Base-by-base conservation (phyloP, 768 basidiomycete species). In the Tylopilus sp. region DNA sequence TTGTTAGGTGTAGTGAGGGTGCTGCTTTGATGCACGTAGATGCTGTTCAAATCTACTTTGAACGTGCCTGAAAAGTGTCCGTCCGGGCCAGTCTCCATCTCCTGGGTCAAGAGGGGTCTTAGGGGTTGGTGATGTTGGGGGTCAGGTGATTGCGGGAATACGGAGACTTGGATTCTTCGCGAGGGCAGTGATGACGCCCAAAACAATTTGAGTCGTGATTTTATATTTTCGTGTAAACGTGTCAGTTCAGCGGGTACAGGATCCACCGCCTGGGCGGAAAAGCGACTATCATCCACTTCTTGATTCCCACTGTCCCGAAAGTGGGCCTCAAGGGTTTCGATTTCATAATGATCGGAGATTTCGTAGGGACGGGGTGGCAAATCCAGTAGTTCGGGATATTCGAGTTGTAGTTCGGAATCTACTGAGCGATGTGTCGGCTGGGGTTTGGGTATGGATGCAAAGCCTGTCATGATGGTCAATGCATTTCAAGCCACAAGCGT, bases 31-130 rank as follows among this genome's bases (percentile, higher is more conserved):
- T 91, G 85, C 3, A 74, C 71, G 61, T 79, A 82, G 41, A 94
- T 70, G 13, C 76, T 74, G 45, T 88, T 82, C 89, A 89, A 94
- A 9, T 77, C 72, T 10, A 96, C 74, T 1, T 62, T 69, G 55
- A 93, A 76, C 12, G 75, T 80, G 1, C 76, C 72, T 54, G 84
- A 78, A 72, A 96, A 95, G 50, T 84, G 80, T 1, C 93, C 93
- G 56, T 92, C 86, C 0, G 78, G 62, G 11, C 71, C 76, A 0
- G 91, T 93, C 12, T 67, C 42, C n/a, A 86, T 71, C 22, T 83
- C 78, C 44, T 70, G 64, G 1, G 69, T 74, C 0, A 73, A 70
- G 19, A 93, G 66, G 3, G 87, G 83, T 24, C 64, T 63, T 25
- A 64, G 59, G 7, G 58, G 63, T 22, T 65, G 70, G 12, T 65